These are phyloP conservation scores for Aspergillus jensenii DNA, from an alignment of 2,329 filamentous ascomycete species.

Conservation along the genomic window DNA sequence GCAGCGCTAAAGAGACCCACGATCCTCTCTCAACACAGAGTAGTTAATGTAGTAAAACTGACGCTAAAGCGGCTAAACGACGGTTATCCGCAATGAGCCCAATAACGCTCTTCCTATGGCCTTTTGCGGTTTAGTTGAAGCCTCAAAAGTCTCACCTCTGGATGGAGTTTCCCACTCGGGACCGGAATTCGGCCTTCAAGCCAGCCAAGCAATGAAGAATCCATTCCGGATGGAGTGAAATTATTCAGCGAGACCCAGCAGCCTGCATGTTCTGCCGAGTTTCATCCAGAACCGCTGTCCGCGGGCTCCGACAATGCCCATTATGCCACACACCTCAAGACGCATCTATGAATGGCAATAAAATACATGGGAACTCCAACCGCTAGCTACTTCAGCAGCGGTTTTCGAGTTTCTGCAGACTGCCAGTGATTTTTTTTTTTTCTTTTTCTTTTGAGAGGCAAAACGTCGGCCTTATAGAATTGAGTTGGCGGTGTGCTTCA, in stretches of 20 bases:
- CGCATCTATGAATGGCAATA: too few relatives aligned
- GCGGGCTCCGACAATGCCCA: neutral
- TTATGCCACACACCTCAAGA: neutral
- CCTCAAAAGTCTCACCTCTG: conserved; percentile 6
- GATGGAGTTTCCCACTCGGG: conserved; percentile 17
- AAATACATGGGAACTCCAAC: too few relatives aligned
- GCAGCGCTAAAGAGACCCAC: conserved; percentile 18
- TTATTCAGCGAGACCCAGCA: neutral
- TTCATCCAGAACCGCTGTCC: neutral
- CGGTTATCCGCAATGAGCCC: conserved; percentile 8
- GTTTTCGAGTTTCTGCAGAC: neutral
- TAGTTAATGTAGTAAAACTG: conserved; percentile 4
- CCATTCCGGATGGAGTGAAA: conserved; percentile 11
- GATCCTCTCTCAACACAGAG: conserved; percentile 10
- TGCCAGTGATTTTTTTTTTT: neutral
- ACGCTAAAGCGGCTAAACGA: conserved; percentile 10
- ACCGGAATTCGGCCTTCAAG: neutral
- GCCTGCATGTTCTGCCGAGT: neutral
- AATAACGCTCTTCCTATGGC: neutral
- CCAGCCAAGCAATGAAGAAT: neutral
- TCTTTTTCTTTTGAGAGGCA: neutral
- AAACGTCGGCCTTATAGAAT: neutral
- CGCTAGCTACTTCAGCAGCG: neutral
- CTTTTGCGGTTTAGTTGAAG: conserved; percentile 1
- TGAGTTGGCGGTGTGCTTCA: neutral